These are phyloP conservation scores for Cystobasidium ongulense DNA, from an alignment of 768 basidiomycete species.

Conservation along the genomic window DNA sequence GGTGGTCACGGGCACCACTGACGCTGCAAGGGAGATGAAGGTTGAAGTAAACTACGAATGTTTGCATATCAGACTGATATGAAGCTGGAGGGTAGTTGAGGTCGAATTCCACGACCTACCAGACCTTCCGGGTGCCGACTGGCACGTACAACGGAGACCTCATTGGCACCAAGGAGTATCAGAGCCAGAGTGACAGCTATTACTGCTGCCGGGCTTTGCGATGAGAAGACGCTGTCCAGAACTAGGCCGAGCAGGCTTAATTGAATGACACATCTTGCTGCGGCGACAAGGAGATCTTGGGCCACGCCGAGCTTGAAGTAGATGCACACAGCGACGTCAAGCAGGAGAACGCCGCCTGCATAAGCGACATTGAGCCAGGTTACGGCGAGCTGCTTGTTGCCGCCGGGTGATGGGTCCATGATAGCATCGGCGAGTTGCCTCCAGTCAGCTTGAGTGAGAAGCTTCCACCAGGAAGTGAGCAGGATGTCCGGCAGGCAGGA, in stretches of 20 bases:
- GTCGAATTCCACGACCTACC: background rate
- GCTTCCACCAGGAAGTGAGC: background rate
- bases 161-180: constrained; percentile 13
- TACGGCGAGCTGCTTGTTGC: background rate
- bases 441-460: background rate
- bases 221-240: constrained; percentile 11
- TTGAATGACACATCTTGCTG: constrained; percentile 18
- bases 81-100: too few relatives aligned
- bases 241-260: constrained; percentile 12
- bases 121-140: constrained; percentile 12
- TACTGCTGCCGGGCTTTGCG: background rate
- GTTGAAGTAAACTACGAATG: background rate
- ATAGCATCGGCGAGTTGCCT: too few relatives aligned
- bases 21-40: background rate
- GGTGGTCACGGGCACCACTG: constrained; percentile 11
- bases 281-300: constrained; percentile 3
- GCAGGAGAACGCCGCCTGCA: background rate
- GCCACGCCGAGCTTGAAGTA: constrained; percentile 11
- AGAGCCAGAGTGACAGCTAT: background rate
- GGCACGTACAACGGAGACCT: background rate
- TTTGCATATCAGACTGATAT: background rate
- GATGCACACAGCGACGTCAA: constrained; percentile 11
- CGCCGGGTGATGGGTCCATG: background rate
- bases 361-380: constrained; percentile 12
- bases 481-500: background rate